Conservation (phyloP, 805 yeast species). For the Monosporozyma yasuniensis region DNA sequence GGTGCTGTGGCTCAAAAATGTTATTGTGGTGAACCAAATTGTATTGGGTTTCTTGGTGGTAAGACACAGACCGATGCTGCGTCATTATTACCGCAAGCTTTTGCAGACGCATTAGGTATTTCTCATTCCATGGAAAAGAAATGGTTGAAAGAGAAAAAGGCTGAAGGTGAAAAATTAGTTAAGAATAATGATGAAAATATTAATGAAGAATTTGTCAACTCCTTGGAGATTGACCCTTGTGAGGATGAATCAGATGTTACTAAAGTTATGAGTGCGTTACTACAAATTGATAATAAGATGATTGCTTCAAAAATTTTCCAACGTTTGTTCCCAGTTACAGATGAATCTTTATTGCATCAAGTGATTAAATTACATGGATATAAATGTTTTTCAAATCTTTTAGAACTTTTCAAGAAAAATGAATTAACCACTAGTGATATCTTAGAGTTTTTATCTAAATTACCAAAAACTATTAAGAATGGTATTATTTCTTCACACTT, state of each 20-base stretch:
- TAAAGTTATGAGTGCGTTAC: constrained; percentile 68
- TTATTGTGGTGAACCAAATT: constrained; percentile 86
- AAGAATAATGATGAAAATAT: constrained; percentile 44
- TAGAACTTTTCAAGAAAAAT: constrained; percentile 35
- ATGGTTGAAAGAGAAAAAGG: constrained; percentile 57
- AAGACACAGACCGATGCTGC: constrained; percentile 94
- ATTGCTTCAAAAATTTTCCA: constrained; percentile 59
- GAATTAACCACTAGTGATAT: constrained; percentile 35
- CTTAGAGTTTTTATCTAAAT: constrained; percentile 46
- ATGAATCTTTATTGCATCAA: constrained; percentile 41
- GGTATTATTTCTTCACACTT: constrained; percentile 68
- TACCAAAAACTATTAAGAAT: constrained; percentile 71
- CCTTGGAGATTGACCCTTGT: constrained; percentile 46
- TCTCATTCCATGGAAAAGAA: constrained; percentile 56
- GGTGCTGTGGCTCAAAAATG: constrained; percentile 94
- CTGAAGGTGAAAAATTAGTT: constrained; percentile 34
- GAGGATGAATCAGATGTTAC: constrained; percentile 50
- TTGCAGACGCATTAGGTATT: constrained; percentile 81
- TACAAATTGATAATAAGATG: constrained; percentile 64
- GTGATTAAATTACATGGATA: constrained; percentile 82
- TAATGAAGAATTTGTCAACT: constrained; percentile 55
- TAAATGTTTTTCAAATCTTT: constrained; percentile 57
- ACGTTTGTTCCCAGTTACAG: constrained; percentile 41
- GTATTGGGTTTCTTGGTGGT: constrained; percentile 92
- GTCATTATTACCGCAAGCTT: constrained; percentile 67